Evolutionary conservation across 192 early-diverging fungal genomes (phyloP).

Genomic region (Mortierella antarctica): DNA sequence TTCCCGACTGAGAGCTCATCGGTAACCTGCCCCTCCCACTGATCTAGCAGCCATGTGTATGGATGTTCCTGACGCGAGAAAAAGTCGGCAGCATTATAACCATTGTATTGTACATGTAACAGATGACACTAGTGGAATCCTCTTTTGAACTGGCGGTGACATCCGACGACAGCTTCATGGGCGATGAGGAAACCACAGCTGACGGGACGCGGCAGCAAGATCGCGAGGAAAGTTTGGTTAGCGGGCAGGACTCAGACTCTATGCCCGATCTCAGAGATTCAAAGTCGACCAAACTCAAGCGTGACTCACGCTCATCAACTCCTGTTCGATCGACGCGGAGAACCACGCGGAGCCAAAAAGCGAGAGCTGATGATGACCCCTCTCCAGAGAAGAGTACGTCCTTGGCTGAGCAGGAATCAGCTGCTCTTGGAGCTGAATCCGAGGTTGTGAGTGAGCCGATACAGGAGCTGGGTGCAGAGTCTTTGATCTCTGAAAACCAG

Average conservation of each 20-base stretch:
- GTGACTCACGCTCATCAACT: constrained; percentile 14
- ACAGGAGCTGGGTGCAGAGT: neutral
- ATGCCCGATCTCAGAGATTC: constrained; percentile 12
- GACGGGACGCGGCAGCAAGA: neutral
- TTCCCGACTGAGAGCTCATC: too few relatives aligned
- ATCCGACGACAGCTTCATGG: constrained; percentile 12
- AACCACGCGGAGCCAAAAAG: constrained; percentile 22
- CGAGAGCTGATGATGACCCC: constrained; percentile 7
- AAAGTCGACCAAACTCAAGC: constrained; percentile 5
- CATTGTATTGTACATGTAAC: neutral
- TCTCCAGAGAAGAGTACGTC: neutral
- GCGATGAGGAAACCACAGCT: neutral
- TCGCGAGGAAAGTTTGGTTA: constrained; percentile 12
- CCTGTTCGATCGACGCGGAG: constrained; percentile 18
- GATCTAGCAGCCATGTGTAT: neutral
- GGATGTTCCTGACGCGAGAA: neutral
- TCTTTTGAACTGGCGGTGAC: constrained; percentile 5
- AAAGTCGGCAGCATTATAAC: too few relatives aligned
- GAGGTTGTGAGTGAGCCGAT: neutral
- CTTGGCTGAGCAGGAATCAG: too few relatives aligned
- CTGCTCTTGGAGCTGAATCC: neutral
- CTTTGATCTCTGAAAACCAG: neutral
- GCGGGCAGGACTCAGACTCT: constrained; percentile 20
- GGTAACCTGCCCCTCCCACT: too few relatives aligned
- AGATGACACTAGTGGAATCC: constrained; percentile 13